Evolutionary conservation across 306 rosid species (phyloP), one percentile per base, ranked within the genome.

Genomic region (Vigna mungo): DNA sequence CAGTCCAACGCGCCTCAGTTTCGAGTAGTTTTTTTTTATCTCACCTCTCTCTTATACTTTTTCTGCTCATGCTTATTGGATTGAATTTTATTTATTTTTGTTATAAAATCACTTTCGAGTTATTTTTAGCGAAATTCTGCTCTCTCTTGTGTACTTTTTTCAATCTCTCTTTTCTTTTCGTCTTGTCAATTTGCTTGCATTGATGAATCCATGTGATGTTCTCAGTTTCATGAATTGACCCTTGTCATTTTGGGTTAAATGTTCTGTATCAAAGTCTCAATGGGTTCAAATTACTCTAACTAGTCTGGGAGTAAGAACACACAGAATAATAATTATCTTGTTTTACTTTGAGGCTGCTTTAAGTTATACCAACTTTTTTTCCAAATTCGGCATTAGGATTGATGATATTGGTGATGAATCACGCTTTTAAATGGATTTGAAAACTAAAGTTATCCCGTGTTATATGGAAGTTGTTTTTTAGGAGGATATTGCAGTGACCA

Each of bases 1-100:
- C 90, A 77, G 60, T 77, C 96, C 43, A 92, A 90, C 60, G 96
- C 97, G 3, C 98, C 98, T 0, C 98, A 89, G 87, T 95, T 95
- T 64, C 97, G 97, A 68, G 90, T 92, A 27, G 96, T 90, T 74
- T 91, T 93, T 21, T 25, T 84, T 88, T 81, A 86, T 61, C 34
- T 7, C 21, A 7, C 6, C 15, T 30, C 66, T 20, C 30, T 54
- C 30, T 17, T 54, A 5, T 18, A 39, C 44, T 39, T 39, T 2
- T 39, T 3, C 12, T 8, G 58, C 58, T 20, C 21, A 4, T 13
- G 3, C 9, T 8, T 2, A 6, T 4, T 1, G 63, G n/a, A 58
- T 6, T 3, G 20, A 25, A 60, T 59, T 61, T 74, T 16, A 74
- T 83, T 21, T 74, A 16, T 25, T 60, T 61, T 81, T 25, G 76